phyloP scores from a whole-genome alignment of 2,329 filamentous ascomycete species.

The Grosmannia serpens region DNA sequence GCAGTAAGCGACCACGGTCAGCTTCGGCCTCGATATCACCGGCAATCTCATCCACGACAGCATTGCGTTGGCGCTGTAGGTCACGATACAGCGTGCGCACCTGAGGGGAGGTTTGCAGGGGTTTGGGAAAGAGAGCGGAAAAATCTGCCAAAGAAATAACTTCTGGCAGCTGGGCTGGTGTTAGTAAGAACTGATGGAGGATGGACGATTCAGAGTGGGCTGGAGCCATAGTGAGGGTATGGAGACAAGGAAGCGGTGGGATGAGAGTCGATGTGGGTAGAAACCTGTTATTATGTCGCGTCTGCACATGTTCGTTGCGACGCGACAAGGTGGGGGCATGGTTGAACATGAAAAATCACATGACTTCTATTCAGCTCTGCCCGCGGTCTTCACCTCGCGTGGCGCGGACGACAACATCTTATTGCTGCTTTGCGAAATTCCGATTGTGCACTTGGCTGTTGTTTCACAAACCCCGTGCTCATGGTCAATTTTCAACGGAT shows the following conservation, averaged over 20 bases:
- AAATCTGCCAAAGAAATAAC: conserved; percentile 67
- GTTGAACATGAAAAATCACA: background rate
- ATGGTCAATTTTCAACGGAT: background rate
- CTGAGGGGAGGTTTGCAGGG: conserved; percentile 52
- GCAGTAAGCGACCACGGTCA: conserved; percentile 43
- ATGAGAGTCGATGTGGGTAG: background rate
- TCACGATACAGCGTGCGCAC: conserved; percentile 66
- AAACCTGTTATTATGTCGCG: background rate
- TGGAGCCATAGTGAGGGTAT: conserved; percentile 46
- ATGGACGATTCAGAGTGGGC: conserved; percentile 55
- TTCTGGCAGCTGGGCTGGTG: conserved; percentile 61
- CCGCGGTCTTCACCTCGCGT: background rate
- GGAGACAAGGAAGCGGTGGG: background rate
- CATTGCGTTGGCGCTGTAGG: conserved; percentile 62
- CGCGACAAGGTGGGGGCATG: background rate
- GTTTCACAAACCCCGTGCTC: background rate
- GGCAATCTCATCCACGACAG: conserved; percentile 55
- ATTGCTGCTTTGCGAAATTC: background rate
- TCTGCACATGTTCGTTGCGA: background rate
- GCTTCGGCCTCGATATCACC: conserved; percentile 54
- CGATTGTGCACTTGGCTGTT: background rate
- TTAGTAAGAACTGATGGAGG: conserved; percentile 65
- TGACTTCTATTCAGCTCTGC: background rate
- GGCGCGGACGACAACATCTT: background rate
- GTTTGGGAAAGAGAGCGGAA: conserved; percentile 60